Base-by-base conservation (phyloP, 768 basidiomycete species). In the Calocybe cyanea region DNA sequence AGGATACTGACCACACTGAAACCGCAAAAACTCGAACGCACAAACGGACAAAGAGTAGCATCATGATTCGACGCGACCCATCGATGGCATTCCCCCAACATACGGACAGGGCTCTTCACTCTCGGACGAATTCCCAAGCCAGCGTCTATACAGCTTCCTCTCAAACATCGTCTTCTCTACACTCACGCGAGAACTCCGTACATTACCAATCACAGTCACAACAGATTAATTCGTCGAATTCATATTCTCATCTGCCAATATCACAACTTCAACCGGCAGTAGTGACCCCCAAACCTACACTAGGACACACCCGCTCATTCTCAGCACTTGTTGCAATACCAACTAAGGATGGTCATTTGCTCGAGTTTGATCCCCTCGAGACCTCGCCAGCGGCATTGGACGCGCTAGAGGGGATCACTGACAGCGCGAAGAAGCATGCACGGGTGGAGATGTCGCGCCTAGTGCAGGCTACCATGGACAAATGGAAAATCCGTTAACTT, bases 371-470 rank as follows among this genome's bases (percentile, higher is more conserved):
- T 54, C 91, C 92, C 7, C 67, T 94, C 34, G 72, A 75, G 48
- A 82, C 86, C 11, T 81, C 85, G 2, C 83, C 89, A 1, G 72
- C 75, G 2, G 73, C 86, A 38, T 66, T 94, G 23, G 86, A 91
- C 56, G 80, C 77, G 24, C 71, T 90, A 7, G 83, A 87, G 43
- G 87, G 87, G 4, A 86, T 92, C 48, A 80, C 85, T 0, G 80
- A 84, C 45, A 85, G 83, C 55, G 87, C 88, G 34, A 91, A 90
- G 74, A 87, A 87, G 58, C 81, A 87, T 53, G 89, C 87, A 17
- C 79, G 78, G 55, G 75, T 80, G 37, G 88, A 91, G 51, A 86
- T 90, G 80, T 73, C 78, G 3, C 68, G 79, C 47, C 67, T 91
- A 24, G 78, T 90, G 30, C 78, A 81, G 58, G 78, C 81, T 31